Evolutionary conservation across 129 eudicot species (phyloP).

Genomic region (Flaveria sonorensis): DNA sequence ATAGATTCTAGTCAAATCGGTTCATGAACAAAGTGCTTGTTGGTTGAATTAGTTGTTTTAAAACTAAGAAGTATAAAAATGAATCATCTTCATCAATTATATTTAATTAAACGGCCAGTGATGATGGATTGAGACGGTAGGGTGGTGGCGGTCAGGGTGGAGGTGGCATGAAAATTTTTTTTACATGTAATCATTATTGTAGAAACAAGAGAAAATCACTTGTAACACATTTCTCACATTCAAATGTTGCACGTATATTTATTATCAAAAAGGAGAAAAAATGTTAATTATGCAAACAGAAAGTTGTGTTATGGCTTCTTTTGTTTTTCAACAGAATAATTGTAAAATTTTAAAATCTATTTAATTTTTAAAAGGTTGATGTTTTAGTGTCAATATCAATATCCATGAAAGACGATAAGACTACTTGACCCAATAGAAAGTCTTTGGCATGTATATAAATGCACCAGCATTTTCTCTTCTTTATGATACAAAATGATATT

Average conservation of each 20-base stretch:
- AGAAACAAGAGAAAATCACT: background rate
- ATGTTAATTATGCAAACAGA: background rate
- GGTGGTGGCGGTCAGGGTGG: background rate
- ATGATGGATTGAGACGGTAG: background rate
- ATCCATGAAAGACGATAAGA: background rate
- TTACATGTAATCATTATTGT: background rate
- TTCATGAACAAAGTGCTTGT: too few relatives aligned
- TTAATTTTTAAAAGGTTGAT: background rate
- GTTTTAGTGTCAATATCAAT: conserved; percentile 1
- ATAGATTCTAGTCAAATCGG: too few relatives aligned
- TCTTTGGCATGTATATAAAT: background rate
- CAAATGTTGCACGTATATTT: background rate
- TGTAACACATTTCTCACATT: background rate
- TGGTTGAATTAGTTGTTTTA: too few relatives aligned
- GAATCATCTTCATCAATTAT: too few relatives aligned
- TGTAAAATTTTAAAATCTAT: background rate
- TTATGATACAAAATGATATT: background rate
- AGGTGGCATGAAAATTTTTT: background rate
- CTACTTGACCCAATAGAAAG: background rate
- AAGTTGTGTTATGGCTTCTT: background rate
- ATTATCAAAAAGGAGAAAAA: background rate
- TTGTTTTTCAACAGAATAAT: background rate
- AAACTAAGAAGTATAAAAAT: too few relatives aligned
- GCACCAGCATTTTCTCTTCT: background rate
- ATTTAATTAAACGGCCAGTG: too few relatives aligned